Conservation (phyloP, 148 eudicot species). For the Rhododendron ferrugineum region DNA sequence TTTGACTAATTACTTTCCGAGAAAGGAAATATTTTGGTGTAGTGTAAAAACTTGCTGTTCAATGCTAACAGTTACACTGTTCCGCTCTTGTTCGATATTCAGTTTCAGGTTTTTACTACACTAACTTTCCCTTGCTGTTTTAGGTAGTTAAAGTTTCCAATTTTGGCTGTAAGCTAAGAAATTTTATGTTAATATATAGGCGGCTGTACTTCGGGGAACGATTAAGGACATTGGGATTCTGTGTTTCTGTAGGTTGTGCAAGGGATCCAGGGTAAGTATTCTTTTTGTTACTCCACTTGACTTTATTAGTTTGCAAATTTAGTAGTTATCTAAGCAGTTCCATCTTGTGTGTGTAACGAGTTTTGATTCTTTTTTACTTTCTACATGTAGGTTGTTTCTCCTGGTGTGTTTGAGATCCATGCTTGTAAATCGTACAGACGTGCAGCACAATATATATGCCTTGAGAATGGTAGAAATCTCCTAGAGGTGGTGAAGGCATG, state of each 20-base stretch:
- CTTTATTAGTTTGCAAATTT: background rate
- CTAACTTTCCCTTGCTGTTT: background rate
- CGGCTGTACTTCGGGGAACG: constrained; percentile 47
- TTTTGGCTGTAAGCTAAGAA: background rate
- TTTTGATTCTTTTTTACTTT: constrained; percentile 9
- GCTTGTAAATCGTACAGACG: constrained; percentile 72
- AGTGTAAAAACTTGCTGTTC: background rate
- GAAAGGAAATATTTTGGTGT: background rate
- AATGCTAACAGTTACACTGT: background rate
- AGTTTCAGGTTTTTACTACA: background rate
- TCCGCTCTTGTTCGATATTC: background rate
- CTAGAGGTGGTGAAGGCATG: constrained; percentile 68
- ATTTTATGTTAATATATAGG: constrained; percentile 31
- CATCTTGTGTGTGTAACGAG: background rate
- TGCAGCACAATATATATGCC: constrained; percentile 74
- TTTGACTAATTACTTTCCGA: background rate
- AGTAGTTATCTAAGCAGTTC: background rate
- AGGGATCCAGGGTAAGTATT: constrained; percentile 61
- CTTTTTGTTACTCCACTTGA: background rate
- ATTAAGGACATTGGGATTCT: constrained; percentile 67
- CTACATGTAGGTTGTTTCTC: constrained; percentile 59
- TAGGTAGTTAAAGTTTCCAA: background rate
- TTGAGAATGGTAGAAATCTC: constrained; percentile 77
- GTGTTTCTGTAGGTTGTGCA: constrained; percentile 71
- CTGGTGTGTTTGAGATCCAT: constrained; percentile 78